Percentiles rank a stretch among this genome's conserved stretches.
Evolutionary conservation across 192 early-diverging fungal genomes (phyloP).

Genomic region (Jimgerdemannia lactiflua): DNA sequence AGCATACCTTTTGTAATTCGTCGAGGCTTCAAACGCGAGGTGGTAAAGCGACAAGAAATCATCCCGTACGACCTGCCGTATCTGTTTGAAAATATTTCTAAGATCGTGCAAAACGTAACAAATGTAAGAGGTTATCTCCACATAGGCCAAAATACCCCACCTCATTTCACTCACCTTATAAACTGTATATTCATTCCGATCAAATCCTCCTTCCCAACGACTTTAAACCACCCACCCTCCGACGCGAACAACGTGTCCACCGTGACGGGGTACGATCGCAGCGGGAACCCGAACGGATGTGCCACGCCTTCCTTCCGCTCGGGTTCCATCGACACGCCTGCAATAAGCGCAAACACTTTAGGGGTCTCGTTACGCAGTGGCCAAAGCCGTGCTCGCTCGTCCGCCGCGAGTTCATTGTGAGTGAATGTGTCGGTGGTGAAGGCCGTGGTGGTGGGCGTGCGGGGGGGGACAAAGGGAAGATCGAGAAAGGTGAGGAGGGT

Average conservation of each 20-base stretch:
- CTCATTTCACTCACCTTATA: slow-evolving; percentile 21
- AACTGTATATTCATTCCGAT: slow-evolving; percentile 22
- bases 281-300: slow-evolving; percentile 25
- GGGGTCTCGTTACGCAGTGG: background rate
- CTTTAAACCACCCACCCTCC: slow-evolving; percentile 28
- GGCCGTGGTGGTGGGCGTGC: slow-evolving; percentile 29
- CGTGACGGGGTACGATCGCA: slow-evolving; percentile 27
- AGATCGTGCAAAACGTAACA: background rate
- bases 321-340: slow-evolving; percentile 30
- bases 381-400: background rate
- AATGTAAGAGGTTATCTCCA: background rate
- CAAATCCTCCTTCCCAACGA: slow-evolving; percentile 3
- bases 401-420: slow-evolving; percentile 23
- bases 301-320: slow-evolving; percentile 12
- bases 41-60: slow-evolving; percentile 33
- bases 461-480: slow-evolving; percentile 40
- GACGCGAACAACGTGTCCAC: slow-evolving; percentile 30
- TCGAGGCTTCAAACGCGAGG: slow-evolving; percentile 40
- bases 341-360: slow-evolving; percentile 15
- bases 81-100: slow-evolving; percentile 47
- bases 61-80: slow-evolving; percentile 29
- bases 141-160: background rate
- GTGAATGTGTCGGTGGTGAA: slow-evolving; percentile 39
- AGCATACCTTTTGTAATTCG: slow-evolving; percentile 21
- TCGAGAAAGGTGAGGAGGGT: slow-evolving; percentile 46